Evolutionary conservation across 805 yeast species (phyloP).

Genomic region (Maudiozyma pseudohumilis): DNA sequence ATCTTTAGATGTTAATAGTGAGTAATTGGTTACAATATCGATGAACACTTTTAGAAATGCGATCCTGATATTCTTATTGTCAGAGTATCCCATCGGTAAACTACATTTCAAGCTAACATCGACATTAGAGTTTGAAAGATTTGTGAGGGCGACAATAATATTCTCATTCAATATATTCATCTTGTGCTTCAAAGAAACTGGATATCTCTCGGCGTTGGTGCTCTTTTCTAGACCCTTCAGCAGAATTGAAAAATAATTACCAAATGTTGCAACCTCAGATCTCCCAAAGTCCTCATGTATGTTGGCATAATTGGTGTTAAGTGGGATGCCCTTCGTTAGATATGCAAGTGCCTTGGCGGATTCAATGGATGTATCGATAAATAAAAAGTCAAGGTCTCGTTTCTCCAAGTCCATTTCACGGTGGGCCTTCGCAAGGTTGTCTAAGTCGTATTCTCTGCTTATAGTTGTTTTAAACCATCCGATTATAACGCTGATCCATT

Average conservation of each 20-base stretch:
- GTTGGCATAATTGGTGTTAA: constrained; percentile 47
- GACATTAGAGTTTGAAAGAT: constrained; percentile 56
- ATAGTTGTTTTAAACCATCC: constrained; percentile 47
- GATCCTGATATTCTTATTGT: constrained; percentile 49
- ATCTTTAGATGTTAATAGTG: constrained; percentile 16
- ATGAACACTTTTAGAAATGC: constrained; percentile 70
- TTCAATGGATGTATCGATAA: constrained; percentile 49
- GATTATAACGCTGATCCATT: constrained; percentile 35
- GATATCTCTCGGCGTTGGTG: constrained; percentile 22
- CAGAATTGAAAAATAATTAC: constrained; percentile 58
- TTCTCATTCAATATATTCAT: constrained; percentile 46
- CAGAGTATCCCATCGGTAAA: constrained; percentile 65
- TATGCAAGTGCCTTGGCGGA: constrained; percentile 45
- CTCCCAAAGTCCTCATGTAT: constrained; percentile 41
- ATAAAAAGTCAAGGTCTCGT: constrained; percentile 37
- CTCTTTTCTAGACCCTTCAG: constrained; percentile 32
- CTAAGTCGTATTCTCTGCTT: constrained; percentile 28
- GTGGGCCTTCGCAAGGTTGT: constrained; percentile 19
- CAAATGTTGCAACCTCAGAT: constrained; percentile 51
- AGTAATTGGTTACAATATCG: constrained; percentile 38
- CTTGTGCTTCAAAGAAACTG: constrained; percentile 38
- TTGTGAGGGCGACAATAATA: constrained; percentile 54
- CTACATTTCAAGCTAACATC: constrained; percentile 68
- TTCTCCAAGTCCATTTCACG: constrained; percentile 24
- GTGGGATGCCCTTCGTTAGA: constrained; percentile 43